Base-by-base conservation (phyloP, 164 flowering plant genomes). In the Vitis rotundifolia region DNA sequence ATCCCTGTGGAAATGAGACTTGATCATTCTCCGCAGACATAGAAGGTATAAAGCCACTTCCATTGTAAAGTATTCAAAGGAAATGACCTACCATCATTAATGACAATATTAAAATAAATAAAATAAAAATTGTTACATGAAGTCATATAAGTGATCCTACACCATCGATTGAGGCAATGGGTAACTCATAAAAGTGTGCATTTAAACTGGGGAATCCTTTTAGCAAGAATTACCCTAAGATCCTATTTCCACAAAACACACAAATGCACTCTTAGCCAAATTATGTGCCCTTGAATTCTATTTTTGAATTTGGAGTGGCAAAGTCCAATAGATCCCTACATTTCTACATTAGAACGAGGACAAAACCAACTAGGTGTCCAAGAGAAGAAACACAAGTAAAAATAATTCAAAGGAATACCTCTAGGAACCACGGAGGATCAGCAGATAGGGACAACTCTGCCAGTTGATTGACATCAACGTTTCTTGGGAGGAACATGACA, bases 401-500 rank as follows among this genome's bases (percentile, higher is more conserved):
- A 59, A 26, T 60, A 31, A 49, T 22, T 49, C n/a, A 12, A 49
- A 58, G 49, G 29, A 26, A 60, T 86, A 90, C 98, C 97, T 95
- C 97, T 53, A 95, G 67, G 57, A 87, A 77, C 96, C 94, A 91
- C 59, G 93, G 87, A 66, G 93, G 94, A 70, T 71, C 37, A 19
- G 79, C 74, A 49, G 91, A 82, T 22, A 89, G 71, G 62, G 90
- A 71, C 31, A 95, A 59, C 80, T 90, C 99, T 1, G 97, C 98
- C 82, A 95, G 71, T 64, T 95, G 97, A 70, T 87, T 84, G 66
- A 95, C 59, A 76, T 91, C 86, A 62, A 91, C 89, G 82, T 91
- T 93, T 85, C 88, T 88, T 12, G 99, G 98, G 54, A 95, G 97
- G 79, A 93, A 95, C 97, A 95, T 95, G 73, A 91, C 86, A 73